Evolutionary conservation across 768 basidiomycete genomes (phyloP), one percentile per base, ranked within the genome.

Genomic region (Lentinula lateritia): DNA sequence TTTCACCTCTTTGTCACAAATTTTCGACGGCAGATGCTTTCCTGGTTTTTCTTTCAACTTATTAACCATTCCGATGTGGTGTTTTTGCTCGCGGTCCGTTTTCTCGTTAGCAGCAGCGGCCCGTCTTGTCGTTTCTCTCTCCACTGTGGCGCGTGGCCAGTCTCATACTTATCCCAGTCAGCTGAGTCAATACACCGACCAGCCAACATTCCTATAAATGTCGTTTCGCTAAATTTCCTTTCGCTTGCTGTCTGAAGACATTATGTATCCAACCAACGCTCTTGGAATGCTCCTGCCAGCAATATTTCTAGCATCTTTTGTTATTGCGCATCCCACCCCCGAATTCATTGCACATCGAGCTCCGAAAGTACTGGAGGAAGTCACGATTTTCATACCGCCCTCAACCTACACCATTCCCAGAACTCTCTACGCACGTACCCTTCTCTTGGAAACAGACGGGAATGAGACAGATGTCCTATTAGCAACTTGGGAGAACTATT

Each of bases 401-500:
- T 64, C 62, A 2, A 56, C 18, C 56, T 67, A 67, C 43, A 62
- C 45, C 34, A 59, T 65, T 8, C 66, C 66, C 15, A 64, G 64
- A 23, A 67, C 66, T 10, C 64, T 65, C 42, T 67, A 67, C 36
- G 66, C 66, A 5, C 63, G 66, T 41, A 66, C 65, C 38, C 12
- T 67, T 12, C 61, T 67, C 18, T 62, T 67, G 36, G 48, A 61
- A 5, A 35, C 62, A 39, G 63, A 67, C 36, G 64, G 64, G 18
- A 43, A 46, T 5, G 66, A 65, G n/a, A 39, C 53, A 34, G 62
- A 67, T 52, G 66, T 66, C 20, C 66, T 67, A 13, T 65, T 67
- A 23, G 63, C 66, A 39, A 67, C 63, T 1, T 67, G 65, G 66
- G 63, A 66, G 54, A 64, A 68, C 48, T 61, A 65, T 53, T 65